A percentile compares a stretch with the other conserved stretches of the same genome.
These are phyloP conservation scores for Phylloporus sp. DNA, from an alignment of 768 basidiomycete genomes.

Conservation along the genomic window DNA sequence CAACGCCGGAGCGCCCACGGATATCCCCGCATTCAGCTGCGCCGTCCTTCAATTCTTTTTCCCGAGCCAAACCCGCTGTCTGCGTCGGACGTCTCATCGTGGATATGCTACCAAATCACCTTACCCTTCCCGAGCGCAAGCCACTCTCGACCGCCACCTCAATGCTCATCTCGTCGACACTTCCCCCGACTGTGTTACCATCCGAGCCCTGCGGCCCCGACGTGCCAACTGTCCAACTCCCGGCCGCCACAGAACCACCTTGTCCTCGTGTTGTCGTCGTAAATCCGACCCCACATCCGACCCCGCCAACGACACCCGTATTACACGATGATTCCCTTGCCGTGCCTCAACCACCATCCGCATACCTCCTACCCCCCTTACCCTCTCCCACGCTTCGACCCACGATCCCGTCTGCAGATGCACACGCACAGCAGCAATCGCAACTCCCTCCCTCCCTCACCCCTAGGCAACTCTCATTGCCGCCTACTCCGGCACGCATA, in stretches of 20 bases:
- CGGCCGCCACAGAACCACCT: slow-evolving; percentile 22
- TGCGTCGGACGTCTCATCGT: slow-evolving; percentile 49
- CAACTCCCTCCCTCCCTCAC: slow-evolving; percentile 14
- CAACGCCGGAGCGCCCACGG: slow-evolving; percentile 28
- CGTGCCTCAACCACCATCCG: slow-evolving; percentile 24
- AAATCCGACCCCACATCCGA: slow-evolving; percentile 74
- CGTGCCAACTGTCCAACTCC: slow-evolving; percentile 29
- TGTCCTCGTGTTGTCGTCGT: slow-evolving; percentile 64
- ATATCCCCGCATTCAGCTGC: slow-evolving; percentile 22
- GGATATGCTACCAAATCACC: slow-evolving; percentile 52
- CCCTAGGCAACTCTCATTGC: slow-evolving; percentile 1
- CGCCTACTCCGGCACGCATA: slow-evolving; percentile 7
- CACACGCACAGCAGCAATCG: slow-evolving; percentile 11
- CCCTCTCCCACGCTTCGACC: slow-evolving; percentile 23
- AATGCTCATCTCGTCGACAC: slow-evolving; percentile 2
- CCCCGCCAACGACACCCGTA: slow-evolving; percentile 69
- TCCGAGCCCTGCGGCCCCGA: slow-evolving; percentile 13
- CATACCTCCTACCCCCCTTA: slow-evolving; percentile 29
- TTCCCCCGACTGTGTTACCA: slow-evolving; percentile 1
- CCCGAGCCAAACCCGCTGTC: slow-evolving; percentile 21
- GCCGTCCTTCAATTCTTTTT: slow-evolving; percentile 8
- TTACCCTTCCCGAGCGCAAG: slow-evolving; percentile 24
- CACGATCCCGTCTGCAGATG: background rate
- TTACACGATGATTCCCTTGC: slow-evolving; percentile 25
- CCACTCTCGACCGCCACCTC: slow-evolving; percentile 2